phyloP scores from a whole-genome alignment of 306 rosid genomes.

The Cicer cuneatum region DNA sequence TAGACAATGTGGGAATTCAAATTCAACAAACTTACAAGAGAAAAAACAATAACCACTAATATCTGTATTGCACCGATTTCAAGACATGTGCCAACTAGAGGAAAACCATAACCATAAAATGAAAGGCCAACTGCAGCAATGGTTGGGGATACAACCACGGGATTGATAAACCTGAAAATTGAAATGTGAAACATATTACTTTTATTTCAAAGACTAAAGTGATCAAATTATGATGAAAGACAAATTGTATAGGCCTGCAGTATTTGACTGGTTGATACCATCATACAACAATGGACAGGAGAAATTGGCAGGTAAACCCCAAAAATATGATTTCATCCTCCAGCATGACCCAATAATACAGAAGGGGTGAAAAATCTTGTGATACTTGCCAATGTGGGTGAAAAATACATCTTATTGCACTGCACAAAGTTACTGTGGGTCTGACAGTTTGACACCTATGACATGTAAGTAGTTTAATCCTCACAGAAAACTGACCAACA shows the following conservation, averaged over 20 bases:
- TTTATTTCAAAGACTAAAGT: conserved; percentile 22
- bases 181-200: conserved; percentile 10
- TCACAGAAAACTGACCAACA: conserved; percentile 7
- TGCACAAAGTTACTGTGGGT: background rate
- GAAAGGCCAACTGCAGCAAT: conserved; percentile 99
- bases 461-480: background rate
- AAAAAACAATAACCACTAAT: conserved; percentile 74
- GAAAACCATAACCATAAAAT: conserved; percentile 92
- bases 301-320: background rate
- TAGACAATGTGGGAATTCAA: conserved; percentile 20
- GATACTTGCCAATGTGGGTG: background rate
- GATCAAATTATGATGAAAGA: conserved; percentile 1
- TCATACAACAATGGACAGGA: conserved; percentile 16
- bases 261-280: conserved; percentile 17
- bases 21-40: conserved; percentile 79
- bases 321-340: conserved; percentile 8
- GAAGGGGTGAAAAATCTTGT: background rate
- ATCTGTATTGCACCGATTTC: conserved; percentile 96
- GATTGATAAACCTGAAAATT: conserved; percentile 93
- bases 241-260: background rate
- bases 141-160: conserved; percentile 97
- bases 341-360: background rate
- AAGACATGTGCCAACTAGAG: conserved; percentile 87
- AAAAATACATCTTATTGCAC: conserved; percentile 11
- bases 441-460: background rate